Percentiles rank a stretch among this genome's conserved stretches.
phyloP scores from a whole-genome alignment of 345 rosid genomes.

The Melastoma malabathricum region DNA sequence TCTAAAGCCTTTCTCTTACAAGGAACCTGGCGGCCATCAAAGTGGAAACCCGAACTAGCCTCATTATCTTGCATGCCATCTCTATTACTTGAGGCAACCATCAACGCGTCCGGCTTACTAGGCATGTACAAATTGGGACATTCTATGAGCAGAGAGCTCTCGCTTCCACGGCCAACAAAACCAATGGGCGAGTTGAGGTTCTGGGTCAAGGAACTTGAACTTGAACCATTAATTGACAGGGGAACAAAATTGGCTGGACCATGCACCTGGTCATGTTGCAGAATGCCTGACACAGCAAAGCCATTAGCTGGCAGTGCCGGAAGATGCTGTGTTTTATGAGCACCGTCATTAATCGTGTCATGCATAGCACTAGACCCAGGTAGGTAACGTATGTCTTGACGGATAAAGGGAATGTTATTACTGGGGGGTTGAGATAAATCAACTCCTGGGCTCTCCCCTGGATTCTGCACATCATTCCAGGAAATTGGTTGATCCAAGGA shows the following conservation, averaged over 20 bases:
- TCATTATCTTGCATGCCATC: conserved; percentile 23
- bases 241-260: conserved; percentile 17
- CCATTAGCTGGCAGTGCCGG: conserved; percentile 24
- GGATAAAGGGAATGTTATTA: conserved; percentile 19
- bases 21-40: conserved; percentile 43
- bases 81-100: conserved; percentile 26
- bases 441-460: conserved; percentile 28
- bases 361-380: conserved; percentile 35
- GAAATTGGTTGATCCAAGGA: conserved; percentile 43
- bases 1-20: conserved; percentile 76
- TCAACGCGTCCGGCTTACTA: conserved; percentile 19
- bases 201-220: conserved; percentile 17
- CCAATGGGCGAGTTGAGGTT: conserved; percentile 52
- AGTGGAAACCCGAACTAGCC: conserved; percentile 31
- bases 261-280: conserved; percentile 32
- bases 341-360: conserved; percentile 23
- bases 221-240: conserved; percentile 31
- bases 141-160: conserved; percentile 25
- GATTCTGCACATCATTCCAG: conserved; percentile 48
- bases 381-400: conserved; percentile 31
- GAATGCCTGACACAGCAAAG: conserved; percentile 17
- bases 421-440: conserved; percentile 38
- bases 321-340: conserved; percentile 24
- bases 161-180: conserved; percentile 32
- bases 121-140: conserved; percentile 24